These are phyloP conservation scores for Neofusicoccum cordaticola DNA, from an alignment of 2,329 filamentous ascomycete species.

Conservation along the genomic window DNA sequence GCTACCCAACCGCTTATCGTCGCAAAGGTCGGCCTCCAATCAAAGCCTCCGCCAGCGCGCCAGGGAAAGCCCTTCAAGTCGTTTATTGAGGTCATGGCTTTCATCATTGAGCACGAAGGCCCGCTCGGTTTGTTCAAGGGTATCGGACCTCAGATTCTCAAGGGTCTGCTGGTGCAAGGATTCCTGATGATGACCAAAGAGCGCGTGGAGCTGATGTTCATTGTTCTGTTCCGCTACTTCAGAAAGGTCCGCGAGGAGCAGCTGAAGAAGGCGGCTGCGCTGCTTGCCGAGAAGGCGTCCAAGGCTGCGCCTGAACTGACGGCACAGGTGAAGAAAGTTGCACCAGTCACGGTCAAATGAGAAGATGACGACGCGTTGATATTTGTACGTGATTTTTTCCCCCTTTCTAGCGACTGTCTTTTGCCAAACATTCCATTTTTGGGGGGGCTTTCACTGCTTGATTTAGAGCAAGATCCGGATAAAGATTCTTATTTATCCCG, in stretches of 20 bases:
- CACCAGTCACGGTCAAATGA: conserved; percentile 40
- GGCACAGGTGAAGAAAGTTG: conserved; percentile 49
- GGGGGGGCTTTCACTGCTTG: background rate
- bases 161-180: conserved; percentile 90
- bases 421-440: background rate
- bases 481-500: background rate
- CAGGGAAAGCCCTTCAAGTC: conserved; percentile 90
- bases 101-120: conserved; percentile 88
- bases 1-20: conserved; percentile 94
- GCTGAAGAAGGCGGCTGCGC: conserved; percentile 63
- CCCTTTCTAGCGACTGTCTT: background rate
- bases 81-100: conserved; percentile 91
- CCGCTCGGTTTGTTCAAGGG: conserved; percentile 87
- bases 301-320: conserved; percentile 26
- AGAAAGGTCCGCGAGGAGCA: conserved; percentile 67
- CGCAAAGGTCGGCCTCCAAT: conserved; percentile 94
- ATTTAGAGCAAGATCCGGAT: conserved; percentile 2
- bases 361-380: background rate
- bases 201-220: conserved; percentile 82
- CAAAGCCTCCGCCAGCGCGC: conserved; percentile 78
- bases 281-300: conserved; percentile 57
- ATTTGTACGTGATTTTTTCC: background rate
- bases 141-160: conserved; percentile 88
- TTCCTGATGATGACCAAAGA: conserved; percentile 99
- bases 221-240: conserved; percentile 81